phyloP scores from a whole-genome alignment of 495 filamentous ascomycete species.

The Neurospora cerealis region DNA sequence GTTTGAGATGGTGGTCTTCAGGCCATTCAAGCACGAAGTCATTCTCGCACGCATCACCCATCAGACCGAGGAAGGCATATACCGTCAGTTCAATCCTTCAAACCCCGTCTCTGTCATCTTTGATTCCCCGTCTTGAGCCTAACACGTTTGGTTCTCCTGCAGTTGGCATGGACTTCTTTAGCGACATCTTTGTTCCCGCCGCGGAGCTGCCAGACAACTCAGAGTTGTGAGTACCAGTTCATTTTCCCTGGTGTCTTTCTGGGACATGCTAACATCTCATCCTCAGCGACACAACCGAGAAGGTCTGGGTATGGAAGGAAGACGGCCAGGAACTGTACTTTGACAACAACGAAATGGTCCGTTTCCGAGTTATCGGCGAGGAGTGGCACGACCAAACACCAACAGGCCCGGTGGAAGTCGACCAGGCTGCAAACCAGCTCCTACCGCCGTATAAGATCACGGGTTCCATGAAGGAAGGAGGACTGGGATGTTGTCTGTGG shows the following conservation, averaged over 20 bases:
- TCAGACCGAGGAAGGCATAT: slow-evolving; percentile 62
- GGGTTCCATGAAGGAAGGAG: slow-evolving; percentile 46
- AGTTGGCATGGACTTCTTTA: slow-evolving; percentile 85
- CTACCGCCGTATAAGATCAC: slow-evolving; percentile 56
- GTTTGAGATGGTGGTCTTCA: slow-evolving; percentile 87
- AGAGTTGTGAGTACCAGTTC: slow-evolving; percentile 50
- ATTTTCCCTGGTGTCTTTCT: background rate
- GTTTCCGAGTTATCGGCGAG: slow-evolving; percentile 74
- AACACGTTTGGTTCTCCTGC: background rate
- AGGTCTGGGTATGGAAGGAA: slow-evolving; percentile 73
- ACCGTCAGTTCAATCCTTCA: slow-evolving; percentile 39
- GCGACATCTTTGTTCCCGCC: slow-evolving; percentile 73
- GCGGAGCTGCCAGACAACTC: slow-evolving; percentile 59
- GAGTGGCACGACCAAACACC: slow-evolving; percentile 83
- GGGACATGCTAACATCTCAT: background rate
- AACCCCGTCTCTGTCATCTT: background rate
- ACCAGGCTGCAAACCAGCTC: slow-evolving; percentile 14
- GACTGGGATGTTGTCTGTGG: slow-evolving; percentile 44
- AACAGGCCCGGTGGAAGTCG: slow-evolving; percentile 47
- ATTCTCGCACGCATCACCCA: slow-evolving; percentile 69
- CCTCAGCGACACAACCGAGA: slow-evolving; percentile 55
- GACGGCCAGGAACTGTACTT: slow-evolving; percentile 66
- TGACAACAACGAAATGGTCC: slow-evolving; percentile 79
- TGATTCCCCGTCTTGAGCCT: background rate
- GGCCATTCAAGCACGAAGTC: slow-evolving; percentile 88